A percentile compares a stretch with the other conserved stretches of the same genome.
These are phyloP conservation scores for Lactarius quietus DNA, from an alignment of 768 basidiomycete species.

Conservation along the genomic window DNA sequence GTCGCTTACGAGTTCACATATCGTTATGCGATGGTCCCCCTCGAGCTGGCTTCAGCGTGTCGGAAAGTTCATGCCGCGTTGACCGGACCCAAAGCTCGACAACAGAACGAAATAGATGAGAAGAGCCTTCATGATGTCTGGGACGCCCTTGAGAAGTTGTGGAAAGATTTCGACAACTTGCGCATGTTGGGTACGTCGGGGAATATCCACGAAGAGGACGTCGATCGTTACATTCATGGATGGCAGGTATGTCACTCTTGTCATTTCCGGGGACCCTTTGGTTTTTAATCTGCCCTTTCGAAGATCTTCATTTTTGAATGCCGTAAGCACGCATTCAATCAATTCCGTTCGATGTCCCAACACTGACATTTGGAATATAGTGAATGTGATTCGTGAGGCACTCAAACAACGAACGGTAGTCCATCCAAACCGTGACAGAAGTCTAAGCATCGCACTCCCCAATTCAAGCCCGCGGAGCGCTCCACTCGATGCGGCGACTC, in stretches of 20 bases:
- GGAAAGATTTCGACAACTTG: slow-evolving; percentile 78
- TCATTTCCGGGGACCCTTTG: slow-evolving; percentile 7
- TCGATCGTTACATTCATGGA: slow-evolving; percentile 68
- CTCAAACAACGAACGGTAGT: slow-evolving; percentile 57
- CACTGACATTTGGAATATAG: slow-evolving; percentile 34
- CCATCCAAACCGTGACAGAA: slow-evolving; percentile 25
- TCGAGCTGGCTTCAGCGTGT: slow-evolving; percentile 73
- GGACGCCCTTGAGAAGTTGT: slow-evolving; percentile 75
- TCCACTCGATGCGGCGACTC: slow-evolving; percentile 33
- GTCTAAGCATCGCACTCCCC: slow-evolving; percentile 23
- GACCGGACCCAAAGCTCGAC: slow-evolving; percentile 74
- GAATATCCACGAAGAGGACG: slow-evolving; percentile 47
- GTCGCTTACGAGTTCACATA: slow-evolving; percentile 49
- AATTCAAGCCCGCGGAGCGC: slow-evolving; percentile 27
- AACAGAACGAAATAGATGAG: slow-evolving; percentile 54
- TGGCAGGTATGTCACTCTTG: slow-evolving; percentile 67
- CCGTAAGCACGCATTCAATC: slow-evolving; percentile 45
- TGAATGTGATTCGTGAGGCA: slow-evolving; percentile 83
- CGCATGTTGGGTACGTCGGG: slow-evolving; percentile 41
- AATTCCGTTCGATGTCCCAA: slow-evolving; percentile 18
- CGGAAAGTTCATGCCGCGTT: slow-evolving; percentile 73
- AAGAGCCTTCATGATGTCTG: slow-evolving; percentile 74
- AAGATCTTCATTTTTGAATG: slow-evolving; percentile 91
- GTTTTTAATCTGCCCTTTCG: slow-evolving; percentile 24
- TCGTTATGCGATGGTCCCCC: slow-evolving; percentile 62